Evolutionary conservation across 2,329 filamentous ascomycete species (phyloP).

Genomic region (Phymatotrichopsis omnivora): DNA sequence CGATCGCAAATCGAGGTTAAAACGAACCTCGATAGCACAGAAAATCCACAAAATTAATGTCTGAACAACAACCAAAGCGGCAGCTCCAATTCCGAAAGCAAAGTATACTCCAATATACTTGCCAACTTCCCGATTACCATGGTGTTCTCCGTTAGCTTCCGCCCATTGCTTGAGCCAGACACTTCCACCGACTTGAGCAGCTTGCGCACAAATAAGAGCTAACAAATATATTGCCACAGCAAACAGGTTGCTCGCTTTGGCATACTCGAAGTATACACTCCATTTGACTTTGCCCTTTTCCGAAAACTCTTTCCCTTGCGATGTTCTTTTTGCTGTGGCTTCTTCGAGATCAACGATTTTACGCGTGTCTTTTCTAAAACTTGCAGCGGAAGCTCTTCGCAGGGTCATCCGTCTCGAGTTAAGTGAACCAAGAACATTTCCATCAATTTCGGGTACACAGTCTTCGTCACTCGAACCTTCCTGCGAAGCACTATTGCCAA

Average conservation of each 20-base stretch:
- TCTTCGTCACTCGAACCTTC: slow-evolving; percentile 43
- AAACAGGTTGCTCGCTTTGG: slow-evolving; percentile 79
- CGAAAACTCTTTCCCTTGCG: slow-evolving; percentile 74
- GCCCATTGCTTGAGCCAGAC: slow-evolving; percentile 95
- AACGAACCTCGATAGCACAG: slow-evolving; percentile 84
- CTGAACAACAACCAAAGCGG: slow-evolving; percentile 76
- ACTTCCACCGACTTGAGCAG: slow-evolving; percentile 68
- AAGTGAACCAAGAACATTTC: slow-evolving; percentile 32
- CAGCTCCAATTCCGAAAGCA: slow-evolving; percentile 79
- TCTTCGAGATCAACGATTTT: slow-evolving; percentile 79
- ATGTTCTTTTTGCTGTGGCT: slow-evolving; percentile 57
- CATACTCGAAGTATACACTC: slow-evolving; percentile 89
- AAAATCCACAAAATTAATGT: slow-evolving; percentile 98
- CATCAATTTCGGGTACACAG: slow-evolving; percentile 44
- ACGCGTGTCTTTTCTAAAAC: slow-evolving; percentile 74
- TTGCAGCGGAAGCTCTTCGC: slow-evolving; percentile 81
- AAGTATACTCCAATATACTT: slow-evolving; percentile 96
- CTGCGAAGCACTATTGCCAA: slow-evolving; percentile 32
- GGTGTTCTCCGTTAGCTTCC: slow-evolving; percentile 59
- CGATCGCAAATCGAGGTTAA: background rate
- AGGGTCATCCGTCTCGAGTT: slow-evolving; percentile 52
- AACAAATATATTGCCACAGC: slow-evolving; percentile 74
- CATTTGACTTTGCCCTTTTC: slow-evolving; percentile 98
- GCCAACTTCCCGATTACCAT: slow-evolving; percentile 63
- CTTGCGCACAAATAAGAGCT: slow-evolving; percentile 69